Base-by-base conservation (phyloP, 1,139 yeast genomes). In the Yamadazyma siamensis region DNA sequence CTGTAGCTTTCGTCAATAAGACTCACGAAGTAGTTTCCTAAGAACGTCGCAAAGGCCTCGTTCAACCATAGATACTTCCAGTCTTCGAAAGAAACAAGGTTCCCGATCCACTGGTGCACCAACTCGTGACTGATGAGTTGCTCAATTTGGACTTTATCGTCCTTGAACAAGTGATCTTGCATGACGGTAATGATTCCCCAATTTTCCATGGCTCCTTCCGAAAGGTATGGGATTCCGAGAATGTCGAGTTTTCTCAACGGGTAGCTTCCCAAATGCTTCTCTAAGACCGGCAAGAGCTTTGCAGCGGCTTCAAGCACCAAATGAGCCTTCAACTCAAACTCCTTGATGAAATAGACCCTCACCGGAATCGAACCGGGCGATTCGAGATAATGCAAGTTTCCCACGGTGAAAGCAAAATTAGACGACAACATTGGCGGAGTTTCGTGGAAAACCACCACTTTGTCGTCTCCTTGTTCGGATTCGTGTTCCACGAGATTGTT, bases 151-250 rank as follows among this genome's bases (percentile, higher is more conserved):
- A 66, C 63, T 2, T 25, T 24, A 26, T 38, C 39, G 19, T 33
- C 35, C 13, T 36, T 35, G 25, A 41, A 43, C 13, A 44, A 34
- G 32, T 43, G 41, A 15, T 47, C 42, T 28, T 74, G 67, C 35
- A 78, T 69, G 6, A 80, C 65, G 3, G 81, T 72, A 20, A 82
- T 66, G 58, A 80, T 57, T 3, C 86, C 84, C 75, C 83, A 79
- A 48, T 82, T 81, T 50, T 83, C 94, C 80, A 81, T 83, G 4
- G 85, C 91, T 36, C 85, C 83, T 51, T 82, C 89, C 20, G 77
- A 66, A 36, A 83, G 62, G 44, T 77, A 80, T 5, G 91, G 91
- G 10, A 83, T 52, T 1, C 83, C 73, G 2, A 79, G 72, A 27
- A 83, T 57, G 47, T 82, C 91, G 23, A 82, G 53, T 43, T 83